Evolutionary conservation across 306 rosid species (phyloP).

Genomic region (Luffa aegyptiaca): DNA sequence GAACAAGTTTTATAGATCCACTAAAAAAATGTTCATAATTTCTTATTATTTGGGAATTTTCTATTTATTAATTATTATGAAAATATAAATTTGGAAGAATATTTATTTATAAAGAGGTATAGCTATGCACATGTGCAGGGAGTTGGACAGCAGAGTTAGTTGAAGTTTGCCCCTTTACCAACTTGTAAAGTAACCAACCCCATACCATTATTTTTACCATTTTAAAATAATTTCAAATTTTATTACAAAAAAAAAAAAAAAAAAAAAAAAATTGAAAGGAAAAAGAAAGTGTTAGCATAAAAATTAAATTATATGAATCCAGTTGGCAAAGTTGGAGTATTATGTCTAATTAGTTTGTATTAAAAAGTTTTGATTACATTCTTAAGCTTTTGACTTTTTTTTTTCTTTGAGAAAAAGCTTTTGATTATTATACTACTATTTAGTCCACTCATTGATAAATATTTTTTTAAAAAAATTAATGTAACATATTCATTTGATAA

Average conservation of each 20-base stretch:
- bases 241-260: neutral
- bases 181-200: slow-evolving; percentile 7
- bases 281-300: neutral
- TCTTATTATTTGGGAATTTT: neutral
- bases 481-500: no score
- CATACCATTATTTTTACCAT: neutral
- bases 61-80: neutral
- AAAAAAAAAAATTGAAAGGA: neutral
- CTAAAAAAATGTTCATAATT: neutral
- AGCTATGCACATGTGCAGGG: neutral
- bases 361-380: no score
- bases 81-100: neutral
- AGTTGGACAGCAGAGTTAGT: slow-evolving; percentile 11
- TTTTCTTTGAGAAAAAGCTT: no score
- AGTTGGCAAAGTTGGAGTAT: neutral
- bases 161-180: slow-evolving; percentile 24
- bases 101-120: neutral
- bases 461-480: no score
- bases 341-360: no score
- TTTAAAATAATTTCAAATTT: neutral
- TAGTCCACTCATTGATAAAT: no score
- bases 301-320: neutral
- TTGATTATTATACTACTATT: no score
- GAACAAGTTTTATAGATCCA: neutral
- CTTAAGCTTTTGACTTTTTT: no score